Base-by-base conservation (phyloP, 2,329 filamentous ascomycete genomes). In the Beauveria brongniartii region DNA sequence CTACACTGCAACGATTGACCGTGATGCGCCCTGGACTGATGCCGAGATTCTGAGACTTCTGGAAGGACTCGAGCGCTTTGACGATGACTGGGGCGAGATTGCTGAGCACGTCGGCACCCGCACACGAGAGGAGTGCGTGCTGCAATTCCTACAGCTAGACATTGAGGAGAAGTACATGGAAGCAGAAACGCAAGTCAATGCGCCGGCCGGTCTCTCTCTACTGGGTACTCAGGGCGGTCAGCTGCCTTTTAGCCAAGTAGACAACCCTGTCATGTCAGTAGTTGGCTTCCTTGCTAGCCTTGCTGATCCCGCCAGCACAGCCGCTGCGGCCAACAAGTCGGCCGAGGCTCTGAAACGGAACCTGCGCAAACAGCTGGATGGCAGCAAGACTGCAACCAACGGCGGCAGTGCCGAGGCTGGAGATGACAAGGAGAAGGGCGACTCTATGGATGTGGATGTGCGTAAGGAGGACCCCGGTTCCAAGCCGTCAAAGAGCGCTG, bases 161-260 rank as follows among this genome's bases (percentile, higher is more conserved):
- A 99, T 99, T 64, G 94, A 97, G 73, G 93, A 97, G 77, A 95
- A 96, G 73, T 99, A 97, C 70, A 80, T 97, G 10, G 92, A 97
- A 68, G 86, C 91, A 8, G 87, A 93, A 68, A 67, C 69, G 3
- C 69, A 73, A 2, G 74, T 82, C 58, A 79, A 77, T 62, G 78
- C 79, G 53, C 81, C 80, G 12, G 82, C 77, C 1, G 83, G 85
- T 8, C 78, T 90, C 60, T 79, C 84, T 61, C 78, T 89, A 79
- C 78, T 94, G 41, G 88, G 89, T 40, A 82, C 85, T 61, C 83
- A 91, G 56, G 84, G 88, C 63, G 92, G 92, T 9, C 87, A 91
- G 64, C 82, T 96, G 51, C 94, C 94, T 0, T 94, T 97, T 73
- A 92, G 85, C 72, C 91, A 96, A 71, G 87, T 90, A 16, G 94